A percentile compares a stretch with the other conserved stretches of the same genome.
phyloP scores from a whole-genome alignment of 139 green algal species.

The Coelastrella sp. region DNA sequence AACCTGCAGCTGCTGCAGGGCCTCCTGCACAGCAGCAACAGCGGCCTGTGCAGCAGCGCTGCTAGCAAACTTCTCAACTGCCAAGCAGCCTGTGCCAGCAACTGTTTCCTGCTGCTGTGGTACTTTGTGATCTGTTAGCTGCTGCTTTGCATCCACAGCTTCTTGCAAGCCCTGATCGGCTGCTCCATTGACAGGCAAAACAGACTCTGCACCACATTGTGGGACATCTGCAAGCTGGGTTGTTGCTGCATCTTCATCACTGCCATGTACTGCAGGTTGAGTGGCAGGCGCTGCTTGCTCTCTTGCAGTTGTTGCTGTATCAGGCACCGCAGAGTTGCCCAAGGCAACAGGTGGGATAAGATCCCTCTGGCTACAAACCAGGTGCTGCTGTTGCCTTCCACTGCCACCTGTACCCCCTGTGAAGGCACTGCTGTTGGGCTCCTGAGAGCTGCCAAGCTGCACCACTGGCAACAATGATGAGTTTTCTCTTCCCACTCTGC shows the following conservation, averaged over 20 bases:
- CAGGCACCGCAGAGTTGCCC: not conserved
- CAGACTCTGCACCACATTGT: too few relatives aligned
- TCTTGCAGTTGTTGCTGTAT: not conserved
- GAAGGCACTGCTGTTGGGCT: constrained; percentile 3
- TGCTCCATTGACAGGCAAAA: not conserved
- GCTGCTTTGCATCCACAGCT: too few relatives aligned
- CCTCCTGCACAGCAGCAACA: too few relatives aligned
- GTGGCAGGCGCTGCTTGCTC: not conserved
- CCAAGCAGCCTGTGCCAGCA: too few relatives aligned
- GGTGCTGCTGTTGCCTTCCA: not conserved
- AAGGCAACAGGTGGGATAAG: not conserved
- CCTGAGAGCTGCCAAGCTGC: not conserved
- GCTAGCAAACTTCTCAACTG: too few relatives aligned
- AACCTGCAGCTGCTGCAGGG: too few relatives aligned
- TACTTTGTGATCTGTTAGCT: too few relatives aligned
- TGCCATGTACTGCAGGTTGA: not conserved
- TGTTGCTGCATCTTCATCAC: not conserved
- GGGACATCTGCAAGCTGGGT: too few relatives aligned
- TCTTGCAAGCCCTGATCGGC: too few relatives aligned
- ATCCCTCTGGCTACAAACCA: not conserved
- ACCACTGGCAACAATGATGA: not conserved
- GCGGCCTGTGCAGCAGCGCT: too few relatives aligned
- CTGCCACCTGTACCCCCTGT: not conserved
- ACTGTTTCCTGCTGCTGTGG: too few relatives aligned
- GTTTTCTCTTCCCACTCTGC: not conserved